Evolutionary conservation across 768 basidiomycete genomes (phyloP), one percentile per base, ranked within the genome.

Genomic region (Amanita exitialis): DNA sequence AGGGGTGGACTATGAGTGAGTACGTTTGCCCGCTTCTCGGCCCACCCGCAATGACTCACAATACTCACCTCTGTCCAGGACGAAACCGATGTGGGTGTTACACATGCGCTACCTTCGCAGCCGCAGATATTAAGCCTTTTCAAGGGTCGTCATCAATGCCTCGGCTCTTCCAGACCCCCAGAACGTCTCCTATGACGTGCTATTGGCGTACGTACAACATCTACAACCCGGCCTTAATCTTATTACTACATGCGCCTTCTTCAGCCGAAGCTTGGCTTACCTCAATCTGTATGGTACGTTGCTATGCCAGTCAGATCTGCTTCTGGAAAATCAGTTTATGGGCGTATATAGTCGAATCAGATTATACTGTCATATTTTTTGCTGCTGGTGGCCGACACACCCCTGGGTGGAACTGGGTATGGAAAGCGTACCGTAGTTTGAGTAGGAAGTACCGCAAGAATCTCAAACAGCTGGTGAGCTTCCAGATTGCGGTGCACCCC

Each of bases 401-500:
- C 2, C 90, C 90, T 4, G 76, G 77, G 21, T 91, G 88, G 88
- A 87, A 82, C 56, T 93, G 90, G 90, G 77, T 93, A 8, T 92
- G 90, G 90, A 90, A 87, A 60, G 86, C 88, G 0, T 91, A 91
- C 63, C 75, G 88, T 20, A 84, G 83, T 59, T 69, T 86, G 41
- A 88, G 75, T 61, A 73, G 86, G 48, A 90, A 89, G 64, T 93
- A 90, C 61, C 77, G 90, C 48, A 93, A 93, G 70, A 90, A 93
- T 60, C 65, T 93, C 52, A 92, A 92, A 64, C 79, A 80, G 60
- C 61, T 93, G 66, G 89, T 86, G 54, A 30, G 8, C 3, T 27
- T 50, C 82, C 64, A 18, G 16, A 21, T 44, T 30, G 30, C 30
- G 30, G 30, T 30, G 30, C 30, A 10, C 10, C 9, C 30, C 49